Base-by-base conservation (phyloP, 2,329 filamentous ascomycete genomes). In the Botrytis tulipae region DNA sequence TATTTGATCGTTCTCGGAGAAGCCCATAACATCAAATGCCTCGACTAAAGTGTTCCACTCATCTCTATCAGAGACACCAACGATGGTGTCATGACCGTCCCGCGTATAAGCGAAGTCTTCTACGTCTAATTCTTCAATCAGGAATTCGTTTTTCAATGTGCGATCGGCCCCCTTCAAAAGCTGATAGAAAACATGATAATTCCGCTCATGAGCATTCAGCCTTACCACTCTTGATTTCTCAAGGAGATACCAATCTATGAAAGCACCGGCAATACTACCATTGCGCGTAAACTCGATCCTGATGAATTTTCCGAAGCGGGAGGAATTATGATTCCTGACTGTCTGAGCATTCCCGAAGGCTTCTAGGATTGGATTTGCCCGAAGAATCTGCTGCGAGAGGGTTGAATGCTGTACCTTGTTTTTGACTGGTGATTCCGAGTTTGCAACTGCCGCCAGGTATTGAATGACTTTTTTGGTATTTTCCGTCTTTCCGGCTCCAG, bases 391-490 rank as follows among this genome's bases (percentile, higher is more conserved):
- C 78, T 98, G 94, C 0, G 97, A 98, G 16, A 99, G 89, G 74
- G 94, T 97, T 20, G 94, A 92, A 75, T 95, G 89, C 76, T 91
- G 86, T 6, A 82, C 81, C 85, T 91, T 83, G 84, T 86, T 84
- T 86, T 91, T 84, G 82, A 88, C 81, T 3, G 91, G 87, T 0
- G 91, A 90, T 74, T 98, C 95, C 0, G 93, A 90, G 60, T 93
- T 92, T 16, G 96, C 96, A 63, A 99, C 96, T 1, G 96, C 94
- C 22, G 96, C 96, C 61, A 99, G 89, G 80, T 99, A 99, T 80
- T 99, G 97, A 72, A 99, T 99, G 78, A 99, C 96, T 82, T 99
- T 99, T 82, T 99, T 99, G 25, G 96, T 99, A 81, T 99, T 99
- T 82, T 99, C 96, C 0, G 96, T 99, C 84, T 99, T 99, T 78